Conservation (phyloP, 2,329 filamentous ascomycete genomes). For the Stagonosporopsis vannaccii region DNA sequence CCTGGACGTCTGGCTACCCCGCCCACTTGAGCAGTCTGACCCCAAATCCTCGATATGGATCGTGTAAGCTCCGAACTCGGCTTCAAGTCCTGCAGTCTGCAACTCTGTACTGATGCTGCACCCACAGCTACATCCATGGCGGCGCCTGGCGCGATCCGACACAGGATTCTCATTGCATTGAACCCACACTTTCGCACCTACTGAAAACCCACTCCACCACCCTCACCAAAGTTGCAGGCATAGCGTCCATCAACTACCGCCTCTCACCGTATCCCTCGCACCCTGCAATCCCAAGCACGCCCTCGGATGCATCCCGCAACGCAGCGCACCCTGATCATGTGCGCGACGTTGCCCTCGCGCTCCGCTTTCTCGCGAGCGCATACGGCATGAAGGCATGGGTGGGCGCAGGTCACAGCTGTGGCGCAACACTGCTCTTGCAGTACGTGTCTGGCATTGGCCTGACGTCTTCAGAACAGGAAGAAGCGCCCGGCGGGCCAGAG, state of each 20-base stretch:
- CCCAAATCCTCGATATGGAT: conserved; percentile 41
- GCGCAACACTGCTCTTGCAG: conserved; percentile 70
- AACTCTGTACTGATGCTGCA: not conserved
- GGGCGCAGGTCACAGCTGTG: conserved; percentile 68
- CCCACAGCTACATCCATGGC: conserved; percentile 56
- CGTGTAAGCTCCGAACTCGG: conserved; percentile 34
- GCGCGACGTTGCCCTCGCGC: conserved; percentile 61
- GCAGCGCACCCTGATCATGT: conserved; percentile 69
- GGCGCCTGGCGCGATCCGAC: conserved; percentile 59
- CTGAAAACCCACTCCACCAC: conserved; percentile 26
- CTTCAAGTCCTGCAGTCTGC: not conserved
- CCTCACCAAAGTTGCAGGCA: conserved; percentile 59
- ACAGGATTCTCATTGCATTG: conserved; percentile 48
- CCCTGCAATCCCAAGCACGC: conserved; percentile 54
- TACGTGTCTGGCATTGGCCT: conserved; percentile 40
- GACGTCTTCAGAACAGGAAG: not conserved
- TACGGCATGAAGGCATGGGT: conserved; percentile 61
- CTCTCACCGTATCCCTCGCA: conserved; percentile 61
- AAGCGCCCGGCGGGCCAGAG: conserved; percentile 18
- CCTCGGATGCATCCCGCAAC: conserved; percentile 56
- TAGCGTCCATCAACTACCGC: conserved; percentile 71
- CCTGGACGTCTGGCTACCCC: conserved; percentile 53
- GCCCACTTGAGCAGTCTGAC: conserved; percentile 32
- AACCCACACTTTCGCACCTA: conserved; percentile 49
- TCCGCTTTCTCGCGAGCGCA: conserved; percentile 59